Evolutionary conservation across 2,329 filamentous ascomycete genomes (phyloP).

Genomic region (Bipolaris victoriae): DNA sequence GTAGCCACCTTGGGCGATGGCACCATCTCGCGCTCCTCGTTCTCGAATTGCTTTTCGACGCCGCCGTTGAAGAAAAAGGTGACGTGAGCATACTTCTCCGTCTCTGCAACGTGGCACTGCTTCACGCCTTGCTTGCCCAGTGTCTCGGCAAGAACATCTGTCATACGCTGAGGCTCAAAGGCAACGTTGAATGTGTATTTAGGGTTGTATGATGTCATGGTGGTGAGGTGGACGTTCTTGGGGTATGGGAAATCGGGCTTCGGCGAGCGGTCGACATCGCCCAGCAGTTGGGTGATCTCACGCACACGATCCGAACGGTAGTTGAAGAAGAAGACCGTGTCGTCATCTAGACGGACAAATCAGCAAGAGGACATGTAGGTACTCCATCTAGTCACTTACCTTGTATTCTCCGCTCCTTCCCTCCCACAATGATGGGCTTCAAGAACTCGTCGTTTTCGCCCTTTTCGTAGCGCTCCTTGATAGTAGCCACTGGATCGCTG

Average conservation of each 20-base stretch:
- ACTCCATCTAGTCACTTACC: conserved; percentile 56
- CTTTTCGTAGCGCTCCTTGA: conserved; percentile 86
- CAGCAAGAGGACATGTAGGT: conserved; percentile 39
- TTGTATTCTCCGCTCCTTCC: conserved; percentile 83
- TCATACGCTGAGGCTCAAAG: conserved; percentile 94
- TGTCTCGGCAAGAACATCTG: conserved; percentile 97
- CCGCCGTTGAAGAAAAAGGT: conserved; percentile 99
- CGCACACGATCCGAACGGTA: conserved; percentile 98
- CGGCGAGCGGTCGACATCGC: conserved; percentile 89
- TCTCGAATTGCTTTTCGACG: conserved; percentile 92
- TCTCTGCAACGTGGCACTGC: conserved; percentile 97
- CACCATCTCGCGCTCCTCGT: conserved; percentile 92
- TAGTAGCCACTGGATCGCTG: conserved; percentile 81
- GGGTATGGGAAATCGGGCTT: conserved; percentile 92
- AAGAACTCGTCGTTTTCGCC: conserved; percentile 96
- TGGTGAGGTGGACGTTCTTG: conserved; percentile 83
- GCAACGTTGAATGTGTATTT: conserved; percentile 92
- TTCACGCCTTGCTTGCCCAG: conserved; percentile 85
- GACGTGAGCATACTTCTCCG: conserved; percentile 98
- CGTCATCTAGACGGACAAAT: conserved; percentile 67
- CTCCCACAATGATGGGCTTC: conserved; percentile 94
- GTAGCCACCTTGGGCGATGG: conserved; percentile 94
- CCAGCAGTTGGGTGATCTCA: conserved; percentile 93
- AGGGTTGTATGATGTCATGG: conserved; percentile 98
- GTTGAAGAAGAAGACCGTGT: conserved; percentile 99